Evolutionary conservation across 2,329 filamentous ascomycete species (phyloP).

Genomic region (Verticillium tricorpus): DNA sequence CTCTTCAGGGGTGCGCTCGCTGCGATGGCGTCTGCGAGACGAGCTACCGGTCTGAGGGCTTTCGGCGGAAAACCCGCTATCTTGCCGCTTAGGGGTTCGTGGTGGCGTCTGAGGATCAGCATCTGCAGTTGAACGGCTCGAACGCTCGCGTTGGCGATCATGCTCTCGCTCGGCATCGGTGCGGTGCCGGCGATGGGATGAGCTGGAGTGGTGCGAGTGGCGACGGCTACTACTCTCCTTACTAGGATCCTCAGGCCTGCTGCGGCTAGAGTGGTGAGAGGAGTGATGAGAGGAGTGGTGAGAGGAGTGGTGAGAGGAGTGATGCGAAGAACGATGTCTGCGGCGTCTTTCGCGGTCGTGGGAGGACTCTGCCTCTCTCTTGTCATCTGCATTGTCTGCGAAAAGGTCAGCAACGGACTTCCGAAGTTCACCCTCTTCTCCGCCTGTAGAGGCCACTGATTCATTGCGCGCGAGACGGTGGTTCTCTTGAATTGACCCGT

Average conservation of each 20-base stretch:
- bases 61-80: constrained; percentile 42
- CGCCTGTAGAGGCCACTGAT: neutral
- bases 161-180: constrained; percentile 24
- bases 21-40: constrained; percentile 5
- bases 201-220: constrained; percentile 14
- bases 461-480: neutral
- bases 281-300: constrained; percentile 29
- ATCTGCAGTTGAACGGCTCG: constrained; percentile 24
- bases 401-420: constrained; percentile 51
- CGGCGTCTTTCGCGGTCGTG: constrained; percentile 33
- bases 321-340: constrained; percentile 34
- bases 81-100: constrained; percentile 37
- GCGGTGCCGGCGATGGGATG: constrained; percentile 25
- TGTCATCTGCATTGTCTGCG: constrained; percentile 42
- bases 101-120: constrained; percentile 24
- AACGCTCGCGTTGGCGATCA: constrained; percentile 4
- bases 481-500: constrained; percentile 21
- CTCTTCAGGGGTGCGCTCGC: constrained; percentile 32
- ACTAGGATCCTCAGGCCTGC: constrained; percentile 25
- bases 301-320: constrained; percentile 26
- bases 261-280: constrained; percentile 27
- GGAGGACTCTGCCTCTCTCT: constrained; percentile 18
- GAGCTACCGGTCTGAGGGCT: constrained; percentile 17
- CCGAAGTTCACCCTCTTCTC: constrained; percentile 33
- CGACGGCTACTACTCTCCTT: constrained; percentile 22